Evolutionary conservation across 2,329 filamentous ascomycete species (phyloP).

Genomic region (Aspergillus eucalypticola): DNA sequence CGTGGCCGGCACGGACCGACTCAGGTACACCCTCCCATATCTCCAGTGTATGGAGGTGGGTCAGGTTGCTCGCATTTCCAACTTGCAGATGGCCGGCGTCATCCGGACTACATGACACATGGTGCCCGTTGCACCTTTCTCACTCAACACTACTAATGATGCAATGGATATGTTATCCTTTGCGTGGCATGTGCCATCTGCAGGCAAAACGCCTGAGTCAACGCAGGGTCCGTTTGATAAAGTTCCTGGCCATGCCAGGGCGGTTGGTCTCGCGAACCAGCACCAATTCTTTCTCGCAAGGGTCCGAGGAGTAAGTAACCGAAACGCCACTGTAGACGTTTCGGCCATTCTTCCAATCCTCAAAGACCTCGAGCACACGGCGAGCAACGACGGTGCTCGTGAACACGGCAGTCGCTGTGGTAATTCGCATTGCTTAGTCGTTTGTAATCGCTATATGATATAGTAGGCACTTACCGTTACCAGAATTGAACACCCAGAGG

Average conservation of each 20-base stretch:
- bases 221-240: slow-evolving; percentile 19
- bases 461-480: slow-evolving; percentile 39
- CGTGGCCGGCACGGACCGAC: not conserved
- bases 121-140: not conserved
- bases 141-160: not conserved
- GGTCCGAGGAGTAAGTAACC: slow-evolving; percentile 42
- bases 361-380: slow-evolving; percentile 36
- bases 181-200: not conserved
- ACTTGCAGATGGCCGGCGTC: not conserved
- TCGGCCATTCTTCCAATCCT: slow-evolving; percentile 27
- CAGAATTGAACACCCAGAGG: slow-evolving; percentile 45
- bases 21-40: not conserved
- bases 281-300: slow-evolving; percentile 42
- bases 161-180: not conserved
- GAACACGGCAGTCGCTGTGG: slow-evolving; percentile 41
- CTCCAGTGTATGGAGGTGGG: not conserved
- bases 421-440: slow-evolving; percentile 16
- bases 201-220: slow-evolving; percentile 3
- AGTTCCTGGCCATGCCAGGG: slow-evolving; percentile 18
- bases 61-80: not conserved
- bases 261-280: slow-evolving; percentile 27
- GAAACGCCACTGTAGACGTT: slow-evolving; percentile 36
- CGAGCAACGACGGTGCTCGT: slow-evolving; percentile 39
- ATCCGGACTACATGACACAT: too few species aligned
- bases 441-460: not conserved